Conservation (phyloP, 768 basidiomycete genomes). For the Suillus spraguei region DNA sequence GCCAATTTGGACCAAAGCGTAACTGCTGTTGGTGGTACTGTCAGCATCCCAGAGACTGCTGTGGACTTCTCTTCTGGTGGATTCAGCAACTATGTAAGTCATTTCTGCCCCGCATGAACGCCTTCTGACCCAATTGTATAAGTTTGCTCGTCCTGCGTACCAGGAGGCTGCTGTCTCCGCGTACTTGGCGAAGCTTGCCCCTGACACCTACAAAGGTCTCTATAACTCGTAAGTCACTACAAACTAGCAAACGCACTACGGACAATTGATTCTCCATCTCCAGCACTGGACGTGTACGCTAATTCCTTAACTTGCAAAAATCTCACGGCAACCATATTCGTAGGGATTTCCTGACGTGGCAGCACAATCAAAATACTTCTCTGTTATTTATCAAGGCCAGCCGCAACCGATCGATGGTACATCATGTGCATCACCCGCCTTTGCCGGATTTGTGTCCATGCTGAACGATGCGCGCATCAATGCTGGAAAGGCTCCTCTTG, state of each 20-base stretch:
- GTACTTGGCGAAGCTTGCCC: constrained; percentile 48
- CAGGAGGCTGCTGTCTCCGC: constrained; percentile 47
- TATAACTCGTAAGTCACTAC: constrained; percentile 53
- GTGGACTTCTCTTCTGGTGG: constrained; percentile 44
- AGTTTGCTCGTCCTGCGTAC: constrained; percentile 59
- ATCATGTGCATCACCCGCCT: neutral
- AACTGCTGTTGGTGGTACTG: constrained; percentile 74
- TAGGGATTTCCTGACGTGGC: constrained; percentile 69
- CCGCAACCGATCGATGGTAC: constrained; percentile 34
- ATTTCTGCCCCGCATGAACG: no score
- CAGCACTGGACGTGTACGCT: constrained; percentile 57
- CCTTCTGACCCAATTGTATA: neutral
- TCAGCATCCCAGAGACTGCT: constrained; percentile 58
- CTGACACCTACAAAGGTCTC: constrained; percentile 55
- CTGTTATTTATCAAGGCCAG: constrained; percentile 46
- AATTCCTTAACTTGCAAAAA: neutral
- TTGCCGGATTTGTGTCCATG: neutral
- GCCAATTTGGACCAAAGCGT: constrained; percentile 45
- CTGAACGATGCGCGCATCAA: neutral
- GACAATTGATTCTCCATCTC: neutral
- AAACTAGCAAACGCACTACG: neutral
- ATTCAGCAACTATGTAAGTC: constrained; percentile 49
- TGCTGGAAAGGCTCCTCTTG: neutral
- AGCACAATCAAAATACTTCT: constrained; percentile 55
- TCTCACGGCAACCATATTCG: neutral